Evolutionary conservation across 2,329 filamentous ascomycete genomes (phyloP).

Genomic region (Beauveria caledonica): DNA sequence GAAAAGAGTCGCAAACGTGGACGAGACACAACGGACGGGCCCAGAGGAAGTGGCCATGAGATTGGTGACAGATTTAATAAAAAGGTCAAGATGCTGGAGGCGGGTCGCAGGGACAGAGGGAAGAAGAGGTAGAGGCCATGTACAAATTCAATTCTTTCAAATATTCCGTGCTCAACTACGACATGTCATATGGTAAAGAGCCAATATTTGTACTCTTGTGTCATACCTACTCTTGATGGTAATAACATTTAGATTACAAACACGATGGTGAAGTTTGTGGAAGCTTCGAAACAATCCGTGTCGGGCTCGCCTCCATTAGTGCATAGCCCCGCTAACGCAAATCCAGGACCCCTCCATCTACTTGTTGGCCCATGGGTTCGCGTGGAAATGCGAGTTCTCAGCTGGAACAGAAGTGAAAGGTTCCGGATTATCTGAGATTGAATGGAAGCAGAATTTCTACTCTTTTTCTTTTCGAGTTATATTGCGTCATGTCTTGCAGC

Average conservation of each 20-base stretch:
- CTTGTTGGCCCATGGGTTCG: not conserved
- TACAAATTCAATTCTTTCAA: not conserved
- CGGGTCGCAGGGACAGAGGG: constrained; percentile 36
- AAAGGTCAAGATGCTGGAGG: constrained; percentile 49
- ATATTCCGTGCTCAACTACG: not conserved
- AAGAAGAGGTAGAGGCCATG: constrained; percentile 29
- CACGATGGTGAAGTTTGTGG: constrained; percentile 5
- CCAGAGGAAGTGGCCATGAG: constrained; percentile 54
- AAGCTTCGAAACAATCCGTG: not conserved
- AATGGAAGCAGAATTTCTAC: not conserved
- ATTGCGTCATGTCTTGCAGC: not conserved
- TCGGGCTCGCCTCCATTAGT: not conserved
- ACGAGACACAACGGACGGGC: constrained; percentile 59
- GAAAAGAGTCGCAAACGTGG: constrained; percentile 83
- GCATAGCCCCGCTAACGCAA: constrained; percentile 2
- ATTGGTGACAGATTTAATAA: constrained; percentile 72
- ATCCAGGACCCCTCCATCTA: not conserved
- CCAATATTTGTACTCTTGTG: not conserved
- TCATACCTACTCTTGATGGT: not conserved
- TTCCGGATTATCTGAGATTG: not conserved
- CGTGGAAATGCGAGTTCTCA: no score
- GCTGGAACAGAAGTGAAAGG: no score
- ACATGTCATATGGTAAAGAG: not conserved
- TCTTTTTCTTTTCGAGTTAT: no score
- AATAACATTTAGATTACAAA: not conserved